phyloP scores from a whole-genome alignment of 1,284 basidiomycete species.

The Agroathelia rolfsii region DNA sequence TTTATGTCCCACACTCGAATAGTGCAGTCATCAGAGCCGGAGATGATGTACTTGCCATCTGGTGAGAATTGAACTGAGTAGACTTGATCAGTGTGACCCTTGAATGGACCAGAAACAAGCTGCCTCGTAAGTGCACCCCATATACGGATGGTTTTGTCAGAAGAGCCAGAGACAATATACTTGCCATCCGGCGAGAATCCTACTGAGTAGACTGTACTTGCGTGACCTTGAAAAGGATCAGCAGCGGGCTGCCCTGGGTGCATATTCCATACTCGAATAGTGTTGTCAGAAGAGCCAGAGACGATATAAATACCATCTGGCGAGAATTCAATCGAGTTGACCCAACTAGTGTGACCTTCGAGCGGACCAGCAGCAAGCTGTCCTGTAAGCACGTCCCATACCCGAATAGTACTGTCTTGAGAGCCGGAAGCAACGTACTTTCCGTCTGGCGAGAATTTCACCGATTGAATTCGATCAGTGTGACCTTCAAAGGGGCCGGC shows the following conservation, averaged over 20 bases:
- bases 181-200: conserved; percentile 12
- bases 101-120: conserved; percentile 1
- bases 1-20: conserved; percentile 13
- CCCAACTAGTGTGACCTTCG: neutral
- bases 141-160: conserved; percentile 10
- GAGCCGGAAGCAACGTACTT: conserved; percentile 15
- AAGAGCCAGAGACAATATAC: conserved; percentile 10
- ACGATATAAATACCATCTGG: conserved; percentile 3
- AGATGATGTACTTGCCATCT: conserved; percentile 11
- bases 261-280: conserved; percentile 6
- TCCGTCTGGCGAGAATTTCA: conserved; percentile 8
- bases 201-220: conserved; percentile 8
- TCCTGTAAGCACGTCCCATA: conserved; percentile 10
- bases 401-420: conserved; percentile 12
- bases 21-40: conserved; percentile 14
- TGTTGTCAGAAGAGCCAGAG: conserved; percentile 5
- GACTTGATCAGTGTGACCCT: conserved; percentile 3
- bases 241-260: no score
- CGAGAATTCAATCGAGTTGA: conserved; percentile 2
- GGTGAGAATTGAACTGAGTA: conserved; percentile 10
- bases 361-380: conserved; percentile 10
- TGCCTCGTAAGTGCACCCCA: conserved; percentile 11
- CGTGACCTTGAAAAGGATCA: no score
- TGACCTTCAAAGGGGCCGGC: conserved; percentile 2
- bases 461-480: neutral